These are phyloP conservation scores for Dactylonectria macrodidyma DNA, from an alignment of 2,329 filamentous ascomycete genomes.

Conservation along the genomic window DNA sequence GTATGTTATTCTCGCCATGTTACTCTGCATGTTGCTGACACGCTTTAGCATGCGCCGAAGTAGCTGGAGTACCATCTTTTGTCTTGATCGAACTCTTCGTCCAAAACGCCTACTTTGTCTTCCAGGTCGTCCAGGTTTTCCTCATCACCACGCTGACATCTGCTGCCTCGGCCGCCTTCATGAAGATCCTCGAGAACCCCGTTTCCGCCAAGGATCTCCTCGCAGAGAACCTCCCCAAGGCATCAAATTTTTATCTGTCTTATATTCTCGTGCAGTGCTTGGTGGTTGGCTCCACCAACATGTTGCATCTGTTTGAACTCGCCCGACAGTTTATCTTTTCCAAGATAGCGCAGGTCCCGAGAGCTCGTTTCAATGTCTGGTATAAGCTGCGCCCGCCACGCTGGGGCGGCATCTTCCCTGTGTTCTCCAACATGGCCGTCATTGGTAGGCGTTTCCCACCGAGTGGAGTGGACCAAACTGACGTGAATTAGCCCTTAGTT, in stretches of 20 bases:
- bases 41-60: slow-evolving; percentile 77
- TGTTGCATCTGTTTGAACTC: slow-evolving; percentile 81
- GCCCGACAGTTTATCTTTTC: slow-evolving; percentile 71
- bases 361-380: slow-evolving; percentile 86
- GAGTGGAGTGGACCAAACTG: background rate
- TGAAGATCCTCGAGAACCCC: slow-evolving; percentile 75
- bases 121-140: slow-evolving; percentile 94
- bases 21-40: slow-evolving; percentile 8
- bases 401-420: slow-evolving; percentile 87
- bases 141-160: slow-evolving; percentile 87
- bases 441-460: slow-evolving; percentile 71
- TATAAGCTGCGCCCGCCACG: slow-evolving; percentile 79
- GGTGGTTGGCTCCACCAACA: slow-evolving; percentile 79
- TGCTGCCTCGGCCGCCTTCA: slow-evolving; percentile 79
- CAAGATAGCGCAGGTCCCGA: slow-evolving; percentile 82
- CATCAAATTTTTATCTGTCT: slow-evolving; percentile 93
- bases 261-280: slow-evolving; percentile 96
- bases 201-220: slow-evolving; percentile 74
- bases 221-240: slow-evolving; percentile 81
- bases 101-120: slow-evolving; percentile 92
- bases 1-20: slow-evolving; percentile 39
- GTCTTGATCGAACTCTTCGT: slow-evolving; percentile 89
- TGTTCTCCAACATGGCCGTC: slow-evolving; percentile 85
- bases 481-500: slow-evolving; percentile 76
- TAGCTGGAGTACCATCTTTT: slow-evolving; percentile 84